A percentile compares a stretch with the other conserved stretches of the same genome.
Evolutionary conservation across 2,329 filamentous ascomycete genomes (phyloP).

Genomic region (Calonectria leucothoes): DNA sequence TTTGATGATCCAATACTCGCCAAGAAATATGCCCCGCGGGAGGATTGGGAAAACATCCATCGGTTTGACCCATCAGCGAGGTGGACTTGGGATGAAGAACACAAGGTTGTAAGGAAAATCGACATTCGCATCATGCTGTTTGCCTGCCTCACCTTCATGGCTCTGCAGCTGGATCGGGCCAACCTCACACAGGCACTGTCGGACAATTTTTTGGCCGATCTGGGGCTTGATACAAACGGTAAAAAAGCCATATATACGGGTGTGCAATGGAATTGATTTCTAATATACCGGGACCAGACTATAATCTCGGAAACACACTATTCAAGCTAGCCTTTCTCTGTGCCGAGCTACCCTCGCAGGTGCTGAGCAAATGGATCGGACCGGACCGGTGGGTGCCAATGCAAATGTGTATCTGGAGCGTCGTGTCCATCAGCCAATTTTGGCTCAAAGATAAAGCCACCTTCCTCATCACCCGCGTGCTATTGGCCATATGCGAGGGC

Average conservation of each 20-base stretch:
- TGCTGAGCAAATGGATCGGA: slow-evolving; percentile 68
- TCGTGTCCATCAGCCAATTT: slow-evolving; percentile 56
- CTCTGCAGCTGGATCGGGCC: slow-evolving; percentile 61
- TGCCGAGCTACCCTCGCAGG: slow-evolving; percentile 66
- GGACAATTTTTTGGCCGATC: slow-evolving; percentile 59
- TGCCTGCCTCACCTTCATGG: slow-evolving; percentile 54
- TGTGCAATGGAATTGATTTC: not conserved
- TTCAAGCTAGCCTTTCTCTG: slow-evolving; percentile 47
- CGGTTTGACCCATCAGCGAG: slow-evolving; percentile 59
- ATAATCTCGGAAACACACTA: slow-evolving; percentile 48
- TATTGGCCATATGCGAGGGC: slow-evolving; percentile 31
- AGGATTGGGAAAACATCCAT: slow-evolving; percentile 51
- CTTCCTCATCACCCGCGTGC: slow-evolving; percentile 23
- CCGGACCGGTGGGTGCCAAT: slow-evolving; percentile 71
- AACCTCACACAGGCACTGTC: slow-evolving; percentile 61
- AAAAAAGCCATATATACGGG: not conserved
- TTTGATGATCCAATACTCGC: slow-evolving; percentile 26
- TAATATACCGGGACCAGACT: slow-evolving; percentile 37
- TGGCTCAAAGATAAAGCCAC: slow-evolving; percentile 25
- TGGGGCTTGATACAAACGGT: slow-evolving; percentile 56
- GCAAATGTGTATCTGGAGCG: slow-evolving; percentile 67
- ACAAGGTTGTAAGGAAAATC: slow-evolving; percentile 51
- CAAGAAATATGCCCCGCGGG: slow-evolving; percentile 19
- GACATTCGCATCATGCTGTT: slow-evolving; percentile 59
- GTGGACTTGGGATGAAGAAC: slow-evolving; percentile 56